Conservation (phyloP, 176 grass and related monocot species). For the maize (Zea mays) region Zm-B73-REFERENCE-NAM-5.0 NC_050104.1:114425501-114426000, state of each 20-base stretch:
- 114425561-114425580: constrained; percentile 64
- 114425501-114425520: constrained; percentile 44
- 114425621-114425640: background rate
- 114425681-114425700: constrained; percentile 67
- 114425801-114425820: constrained; percentile 42
- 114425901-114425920: constrained; percentile 94
- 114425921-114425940: constrained; percentile 88
- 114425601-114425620: background rate
- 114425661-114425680: constrained; percentile 39
- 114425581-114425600: background rate
- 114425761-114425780: constrained; percentile 73
- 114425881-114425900: constrained; percentile 52
- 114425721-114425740: constrained; percentile 65
- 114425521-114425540: constrained; percentile 65
- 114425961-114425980: constrained; percentile 64
- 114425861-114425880: background rate
- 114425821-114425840: constrained; percentile 3
- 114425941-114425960: constrained; percentile 92
- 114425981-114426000: constrained; percentile 63
- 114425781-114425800: constrained; percentile 92
- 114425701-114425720: constrained; percentile 70
- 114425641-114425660: background rate
- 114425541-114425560: constrained; percentile 58
- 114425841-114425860: background rate
- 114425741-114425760: constrained; percentile 67